These are phyloP conservation scores for Kwoniella pini DNA, from an alignment of 768 basidiomycete species.

Conservation along the genomic window DNA sequence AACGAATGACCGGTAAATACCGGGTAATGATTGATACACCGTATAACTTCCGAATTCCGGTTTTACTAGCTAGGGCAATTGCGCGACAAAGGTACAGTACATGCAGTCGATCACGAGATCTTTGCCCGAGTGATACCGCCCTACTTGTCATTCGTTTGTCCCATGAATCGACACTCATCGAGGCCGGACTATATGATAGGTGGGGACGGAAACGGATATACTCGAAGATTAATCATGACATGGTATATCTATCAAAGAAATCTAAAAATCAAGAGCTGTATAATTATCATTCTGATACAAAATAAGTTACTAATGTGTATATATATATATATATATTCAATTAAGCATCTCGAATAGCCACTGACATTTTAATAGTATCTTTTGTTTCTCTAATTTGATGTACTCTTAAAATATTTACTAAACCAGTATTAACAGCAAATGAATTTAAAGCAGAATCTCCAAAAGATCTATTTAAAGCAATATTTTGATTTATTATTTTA, in stretches of 20 bases:
- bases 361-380: conserved; percentile 71
- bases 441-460: conserved; percentile 78
- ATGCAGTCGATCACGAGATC: too few species aligned
- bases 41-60: background rate
- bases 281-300: too few species aligned
- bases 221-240: background rate
- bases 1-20: conserved; percentile 2
- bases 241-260: background rate
- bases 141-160: too few species aligned
- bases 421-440: conserved; percentile 69
- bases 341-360: conserved; percentile 58
- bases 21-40: background rate
- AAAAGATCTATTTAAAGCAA: conserved; percentile 65
- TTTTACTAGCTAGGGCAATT: too few species aligned
- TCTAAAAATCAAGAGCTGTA: too few species aligned
- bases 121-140: too few species aligned
- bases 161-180: too few species aligned
- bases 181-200: too few species aligned
- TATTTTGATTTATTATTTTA: conserved; percentile 61
- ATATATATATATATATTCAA: too few species aligned
- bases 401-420: conserved; percentile 72
- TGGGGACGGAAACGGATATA: too few species aligned
- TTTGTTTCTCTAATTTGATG: conserved; percentile 74
- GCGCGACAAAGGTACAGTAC: too few species aligned
- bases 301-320: too few species aligned